Percentiles rank a stretch among this genome's conserved stretches.
Evolutionary conservation across 306 rosid species (phyloP).

Genomic region (Vigna reflexopilosa): DNA sequence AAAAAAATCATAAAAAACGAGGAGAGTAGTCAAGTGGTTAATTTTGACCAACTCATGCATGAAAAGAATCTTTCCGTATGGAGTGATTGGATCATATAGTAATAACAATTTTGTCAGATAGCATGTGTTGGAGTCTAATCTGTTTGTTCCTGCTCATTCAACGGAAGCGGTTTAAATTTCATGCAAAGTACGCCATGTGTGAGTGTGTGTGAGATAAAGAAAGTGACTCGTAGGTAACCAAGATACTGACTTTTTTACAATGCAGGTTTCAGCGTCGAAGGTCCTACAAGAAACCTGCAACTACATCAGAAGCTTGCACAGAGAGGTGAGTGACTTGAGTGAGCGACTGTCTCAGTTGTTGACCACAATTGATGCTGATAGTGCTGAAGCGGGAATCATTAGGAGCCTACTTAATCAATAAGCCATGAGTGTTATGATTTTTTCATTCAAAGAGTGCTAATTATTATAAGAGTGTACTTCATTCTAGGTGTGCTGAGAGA

Average conservation of each 20-base stretch:
- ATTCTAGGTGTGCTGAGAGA: slow-evolving; percentile 18
- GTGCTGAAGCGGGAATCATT: slow-evolving; percentile 91
- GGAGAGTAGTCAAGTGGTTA: background rate
- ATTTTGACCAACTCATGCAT: slow-evolving; percentile 38
- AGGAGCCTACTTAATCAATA: slow-evolving; percentile 87
- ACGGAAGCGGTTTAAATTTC: slow-evolving; percentile 3
- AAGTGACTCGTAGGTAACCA: slow-evolving; percentile 4
- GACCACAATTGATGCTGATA: slow-evolving; percentile 87
- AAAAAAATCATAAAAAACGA: background rate
- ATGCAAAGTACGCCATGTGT: slow-evolving; percentile 38
- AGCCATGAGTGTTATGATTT: slow-evolving; percentile 11
- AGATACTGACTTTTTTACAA: slow-evolving; percentile 27
- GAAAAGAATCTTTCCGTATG: slow-evolving; percentile 18
- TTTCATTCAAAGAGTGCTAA: slow-evolving; percentile 18
- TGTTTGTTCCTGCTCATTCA: slow-evolving; percentile 19
- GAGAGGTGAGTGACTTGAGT: slow-evolving; percentile 88
- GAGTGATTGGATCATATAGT: background rate
- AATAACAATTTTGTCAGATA: slow-evolving; percentile 27
- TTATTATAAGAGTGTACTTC: slow-evolving; percentile 34
- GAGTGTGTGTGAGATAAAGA: background rate
- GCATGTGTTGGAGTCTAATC: slow-evolving; percentile 28
- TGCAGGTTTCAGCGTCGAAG: slow-evolving; percentile 94
- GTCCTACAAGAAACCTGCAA: slow-evolving; percentile 99
- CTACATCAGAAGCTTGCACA: slow-evolving; percentile 85
- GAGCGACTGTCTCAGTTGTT: slow-evolving; percentile 82